Conservation (phyloP, 306 rosid species). For the Canavalia ensiformis region DNA sequence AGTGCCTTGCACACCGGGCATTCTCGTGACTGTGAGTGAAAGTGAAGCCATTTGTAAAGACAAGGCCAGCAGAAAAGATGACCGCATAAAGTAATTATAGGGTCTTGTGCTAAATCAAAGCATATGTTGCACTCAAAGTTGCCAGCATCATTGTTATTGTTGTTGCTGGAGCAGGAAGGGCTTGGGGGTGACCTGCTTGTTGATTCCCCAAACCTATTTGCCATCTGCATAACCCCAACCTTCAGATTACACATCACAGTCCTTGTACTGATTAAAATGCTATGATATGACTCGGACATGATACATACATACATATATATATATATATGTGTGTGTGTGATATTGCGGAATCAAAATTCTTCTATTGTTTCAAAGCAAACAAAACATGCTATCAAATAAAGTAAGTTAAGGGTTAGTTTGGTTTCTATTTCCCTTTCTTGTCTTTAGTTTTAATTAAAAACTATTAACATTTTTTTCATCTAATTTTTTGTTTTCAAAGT, state of each 20-base stretch:
- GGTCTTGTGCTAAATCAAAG: conserved; percentile 92
- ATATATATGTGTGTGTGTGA: not conserved
- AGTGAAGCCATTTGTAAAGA: conserved; percentile 90
- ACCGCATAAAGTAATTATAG: conserved; percentile 85
- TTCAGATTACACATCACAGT: conserved; percentile 31
- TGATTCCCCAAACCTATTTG: conserved; percentile 80
- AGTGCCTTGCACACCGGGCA: conserved; percentile 94
- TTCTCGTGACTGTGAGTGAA: conserved; percentile 78
- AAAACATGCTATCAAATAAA: not conserved
- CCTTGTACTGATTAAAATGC: not conserved
- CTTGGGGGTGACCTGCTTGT: conserved; percentile 72
- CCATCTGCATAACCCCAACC: conserved; percentile 60
- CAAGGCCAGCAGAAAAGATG: conserved; percentile 96
- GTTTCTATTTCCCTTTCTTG: no score
- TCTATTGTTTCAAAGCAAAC: conserved; percentile 9
- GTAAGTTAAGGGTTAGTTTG: not conserved
- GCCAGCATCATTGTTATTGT: conserved; percentile 65
- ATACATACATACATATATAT: no score
- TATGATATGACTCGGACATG: no score
- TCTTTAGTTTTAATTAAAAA: no score
- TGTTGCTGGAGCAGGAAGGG: conserved; percentile 63
- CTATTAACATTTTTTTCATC: no score
- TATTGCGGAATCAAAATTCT: conserved; percentile 18
- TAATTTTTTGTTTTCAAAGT: no score
- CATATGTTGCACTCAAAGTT: conserved; percentile 93